Evolutionary conservation across 306 rosid genomes (phyloP).

Genomic region (Ormosia semicastrata): DNA sequence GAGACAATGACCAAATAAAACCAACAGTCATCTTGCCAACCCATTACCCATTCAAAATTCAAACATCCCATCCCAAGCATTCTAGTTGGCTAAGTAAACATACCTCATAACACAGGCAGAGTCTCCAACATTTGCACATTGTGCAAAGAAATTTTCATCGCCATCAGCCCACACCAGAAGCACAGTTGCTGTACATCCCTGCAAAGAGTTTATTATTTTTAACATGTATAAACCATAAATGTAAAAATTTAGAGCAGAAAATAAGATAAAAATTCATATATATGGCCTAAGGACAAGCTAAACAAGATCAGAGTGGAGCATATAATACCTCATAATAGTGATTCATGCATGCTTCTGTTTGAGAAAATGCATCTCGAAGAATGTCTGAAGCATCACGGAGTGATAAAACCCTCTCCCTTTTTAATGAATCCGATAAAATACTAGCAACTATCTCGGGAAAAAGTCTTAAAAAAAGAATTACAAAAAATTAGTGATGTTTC

Average conservation of each 20-base stretch:
- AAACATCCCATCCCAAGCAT: conserved; percentile 21
- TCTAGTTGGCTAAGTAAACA: conserved; percentile 29
- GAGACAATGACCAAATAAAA: too few relatives aligned
- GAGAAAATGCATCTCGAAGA: conserved; percentile 84
- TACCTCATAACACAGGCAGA: conserved; percentile 86
- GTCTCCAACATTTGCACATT: conserved; percentile 98
- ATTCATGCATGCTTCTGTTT: conserved; percentile 75
- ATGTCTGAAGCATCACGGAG: conserved; percentile 83
- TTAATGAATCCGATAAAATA: conserved; percentile 73
- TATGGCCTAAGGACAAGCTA: not conserved
- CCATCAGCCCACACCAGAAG: conserved; percentile 86
- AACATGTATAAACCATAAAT: conserved; percentile 23
- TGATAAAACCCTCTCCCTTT: conserved; percentile 69
- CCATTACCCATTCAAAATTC: conserved; percentile 25
- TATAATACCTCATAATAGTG: conserved; percentile 78
- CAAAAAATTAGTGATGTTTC: conserved; percentile 23
- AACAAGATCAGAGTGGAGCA: conserved; percentile 11
- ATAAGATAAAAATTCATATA: conserved; percentile 4
- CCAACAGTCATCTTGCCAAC: not conserved
- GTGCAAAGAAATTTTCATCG: conserved; percentile 65
- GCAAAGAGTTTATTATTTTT: conserved; percentile 35
- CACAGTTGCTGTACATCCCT: conserved; percentile 99
- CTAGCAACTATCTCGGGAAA: conserved; percentile 72
- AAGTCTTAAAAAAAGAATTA: conserved; percentile 56
- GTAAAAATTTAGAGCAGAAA: not conserved